These are phyloP conservation scores for Penicillium sp. DNA, from an alignment of 2,329 filamentous ascomycete species.

Conservation along the genomic window DNA sequence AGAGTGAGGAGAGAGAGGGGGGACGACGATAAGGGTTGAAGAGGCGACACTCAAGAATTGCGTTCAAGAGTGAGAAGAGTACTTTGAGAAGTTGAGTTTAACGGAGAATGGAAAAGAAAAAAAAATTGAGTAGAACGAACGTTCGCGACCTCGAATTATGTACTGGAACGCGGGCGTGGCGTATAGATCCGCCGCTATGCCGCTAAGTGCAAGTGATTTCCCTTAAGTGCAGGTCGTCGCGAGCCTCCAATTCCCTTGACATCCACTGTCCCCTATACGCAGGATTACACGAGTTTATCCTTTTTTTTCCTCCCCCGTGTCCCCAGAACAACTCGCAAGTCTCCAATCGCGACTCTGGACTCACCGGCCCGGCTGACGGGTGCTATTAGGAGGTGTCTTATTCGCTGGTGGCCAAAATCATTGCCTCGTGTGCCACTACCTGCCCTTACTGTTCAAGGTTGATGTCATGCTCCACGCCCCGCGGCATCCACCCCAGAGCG, in stretches of 20 bases:
- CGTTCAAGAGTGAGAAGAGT: no score
- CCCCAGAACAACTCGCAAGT: slow-evolving; percentile 7
- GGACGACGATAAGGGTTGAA: not conserved
- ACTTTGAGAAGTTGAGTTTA: not conserved
- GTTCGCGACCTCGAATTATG: slow-evolving; percentile 7
- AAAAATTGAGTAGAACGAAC: slow-evolving; percentile 3
- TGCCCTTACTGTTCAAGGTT: slow-evolving; percentile 1
- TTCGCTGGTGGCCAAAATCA: not conserved
- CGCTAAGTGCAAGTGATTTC: slow-evolving; percentile 43
- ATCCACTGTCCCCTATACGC: slow-evolving; percentile 32
- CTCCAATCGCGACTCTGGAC: slow-evolving; percentile 2
- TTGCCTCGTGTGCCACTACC: not conserved
- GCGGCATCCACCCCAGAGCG: slow-evolving; percentile 11
- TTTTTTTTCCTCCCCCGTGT: slow-evolving; percentile 8
- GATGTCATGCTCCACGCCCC: slow-evolving; percentile 17
- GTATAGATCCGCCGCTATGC: slow-evolving; percentile 31
- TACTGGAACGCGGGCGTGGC: slow-evolving; percentile 17
- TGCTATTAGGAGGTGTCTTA: not conserved
- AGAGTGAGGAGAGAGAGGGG: not conserved
- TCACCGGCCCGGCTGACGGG: slow-evolving; percentile 10
- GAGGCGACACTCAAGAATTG: not conserved
- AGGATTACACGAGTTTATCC: slow-evolving; percentile 30
- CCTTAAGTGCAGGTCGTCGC: slow-evolving; percentile 34
- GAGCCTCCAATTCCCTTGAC: slow-evolving; percentile 18
- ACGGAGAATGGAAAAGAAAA: slow-evolving; percentile 12